Evolutionary conservation across 2,329 filamentous ascomycete species (phyloP), one percentile per base, ranked within the genome.

Genomic region (Onygena corvina): DNA sequence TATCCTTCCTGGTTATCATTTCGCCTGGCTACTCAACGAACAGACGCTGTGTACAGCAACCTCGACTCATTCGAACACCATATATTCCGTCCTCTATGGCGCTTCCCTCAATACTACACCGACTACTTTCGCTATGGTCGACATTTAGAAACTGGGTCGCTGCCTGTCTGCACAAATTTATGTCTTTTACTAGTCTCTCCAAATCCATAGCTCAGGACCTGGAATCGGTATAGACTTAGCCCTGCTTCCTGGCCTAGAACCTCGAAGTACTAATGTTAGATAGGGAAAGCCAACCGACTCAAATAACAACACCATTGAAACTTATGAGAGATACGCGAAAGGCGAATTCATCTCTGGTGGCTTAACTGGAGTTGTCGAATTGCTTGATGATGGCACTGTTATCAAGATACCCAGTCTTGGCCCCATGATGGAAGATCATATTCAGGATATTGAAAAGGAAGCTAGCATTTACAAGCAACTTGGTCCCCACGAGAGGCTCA

Each of bases 351-450:
- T 50, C 33, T 21, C 30, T 5, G 49, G 49, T 12, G 49, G 49
- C 9, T 20, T 50, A 25, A 48, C 49, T 45, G 49, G 45, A 14
- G 48, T 51, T 45, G 45, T 51, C 4, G 49, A 51, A 45, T 30
- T 51, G 11, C 36, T 47, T 6, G 27, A 44, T 9, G 8, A 47
- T 45, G 49, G 46, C 16, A 48, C 34, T 7, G 29, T 51, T 9
- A 35, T 48, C 45, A 51, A 51, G 29, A 44, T 46, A 3, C 46
- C 49, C 23, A 44, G 44, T 31, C 46, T 36, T 11, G 46, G 21
- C 16, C 11, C 27, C 5, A 38, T 47, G 4, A 44, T 44, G 27
- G 27, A 47, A 45, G 27, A 48, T 16, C 45, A 48, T 25, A 29
- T 44, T n/a, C 35, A 14, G 29, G 49, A 51, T 29, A 51, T 51